Base-by-base conservation (phyloP, 1,139 yeast species). In the Taiozyma sp. region DNA sequence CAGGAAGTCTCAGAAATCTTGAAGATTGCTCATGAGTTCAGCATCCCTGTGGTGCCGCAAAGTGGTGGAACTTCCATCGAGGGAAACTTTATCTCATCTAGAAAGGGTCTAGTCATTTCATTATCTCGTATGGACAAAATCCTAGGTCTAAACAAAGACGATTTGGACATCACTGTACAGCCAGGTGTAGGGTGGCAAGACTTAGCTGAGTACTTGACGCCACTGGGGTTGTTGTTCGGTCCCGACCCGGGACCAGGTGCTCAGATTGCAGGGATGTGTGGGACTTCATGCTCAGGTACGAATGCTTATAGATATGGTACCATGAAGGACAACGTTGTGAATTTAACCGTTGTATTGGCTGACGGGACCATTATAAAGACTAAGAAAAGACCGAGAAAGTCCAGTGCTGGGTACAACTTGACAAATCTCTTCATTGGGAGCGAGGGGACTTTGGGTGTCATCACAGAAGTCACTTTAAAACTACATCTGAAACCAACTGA, bases 171-270 rank as follows among this genome's bases (percentile, higher is more conserved):
- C 29, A 79, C 76, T 19, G 87, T 85, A 2, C 85, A 84, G 60
- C 87, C 87, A 0, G 89, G 87, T n/a, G 79, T 85, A 14, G 87
- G 84, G 16, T 84, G 89, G 87, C 84, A 79, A 62, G 77, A 78
- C 14, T 66, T 84, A 51, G 83, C 81, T 51, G 87, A 82, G 54
- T 77, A 74, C 53, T 70, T 86, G 42, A 66, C 62, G 13, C 75
- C 74, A 2, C 67, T 71, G 49, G 76, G 75, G 3, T 53, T 60
- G 23, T 49, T 86, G 65, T 81, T 85, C 58, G 90, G 90, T 4
- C 84, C 87, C 13, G 95, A 87, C 63, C 92, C 93, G 0, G 93
- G 92, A 40, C 92, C 92, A 27, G 88, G 90, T 44, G 92, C 92
- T 4, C 75, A 82, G 51, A 81, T 87, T 51, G 88, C 87, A 24